These are phyloP conservation scores for Amphichorda felina DNA, from an alignment of 2,329 filamentous ascomycete species.

Conservation along the genomic window DNA sequence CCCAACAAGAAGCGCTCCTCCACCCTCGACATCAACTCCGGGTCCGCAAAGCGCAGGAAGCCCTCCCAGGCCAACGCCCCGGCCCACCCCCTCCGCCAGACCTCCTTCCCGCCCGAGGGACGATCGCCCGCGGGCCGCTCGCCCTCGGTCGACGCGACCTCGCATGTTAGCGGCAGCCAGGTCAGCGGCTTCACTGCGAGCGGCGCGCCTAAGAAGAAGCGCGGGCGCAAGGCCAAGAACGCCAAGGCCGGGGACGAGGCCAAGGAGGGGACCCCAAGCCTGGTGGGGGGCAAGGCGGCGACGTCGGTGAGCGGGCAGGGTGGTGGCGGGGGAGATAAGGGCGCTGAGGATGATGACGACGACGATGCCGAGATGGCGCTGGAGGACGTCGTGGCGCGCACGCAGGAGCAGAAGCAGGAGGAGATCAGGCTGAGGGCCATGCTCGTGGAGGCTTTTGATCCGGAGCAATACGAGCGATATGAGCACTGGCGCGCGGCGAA, in stretches of 20 bases:
- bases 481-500: slow-evolving; percentile 60
- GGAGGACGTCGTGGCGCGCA: slow-evolving; percentile 46
- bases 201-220: slow-evolving; percentile 43
- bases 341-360: slow-evolving; percentile 43
- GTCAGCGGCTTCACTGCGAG: slow-evolving; percentile 29
- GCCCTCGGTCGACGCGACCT: slow-evolving; percentile 50
- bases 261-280: slow-evolving; percentile 30
- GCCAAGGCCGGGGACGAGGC: slow-evolving; percentile 27
- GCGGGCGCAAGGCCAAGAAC: slow-evolving; percentile 48
- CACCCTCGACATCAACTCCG: slow-evolving; percentile 39
- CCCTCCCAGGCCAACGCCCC: slow-evolving; percentile 50
- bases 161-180: slow-evolving; percentile 49
- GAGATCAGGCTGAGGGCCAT: slow-evolving; percentile 45
- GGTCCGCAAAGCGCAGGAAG: slow-evolving; percentile 56
- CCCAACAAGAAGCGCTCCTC: slow-evolving; percentile 48
- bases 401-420: slow-evolving; percentile 56
- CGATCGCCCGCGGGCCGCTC: slow-evolving; percentile 48
- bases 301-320: slow-evolving; percentile 32
- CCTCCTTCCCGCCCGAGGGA: slow-evolving; percentile 62
- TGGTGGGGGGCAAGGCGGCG: slow-evolving; percentile 26
- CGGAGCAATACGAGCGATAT: slow-evolving; percentile 57
- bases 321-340: slow-evolving; percentile 36
- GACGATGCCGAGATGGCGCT: slow-evolving; percentile 43
- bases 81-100: slow-evolving; percentile 64
- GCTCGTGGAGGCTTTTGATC: slow-evolving; percentile 52